Evolutionary conservation across 1,139 yeast genomes (phyloP).

Genomic region (Yamadazyma triangularis): DNA sequence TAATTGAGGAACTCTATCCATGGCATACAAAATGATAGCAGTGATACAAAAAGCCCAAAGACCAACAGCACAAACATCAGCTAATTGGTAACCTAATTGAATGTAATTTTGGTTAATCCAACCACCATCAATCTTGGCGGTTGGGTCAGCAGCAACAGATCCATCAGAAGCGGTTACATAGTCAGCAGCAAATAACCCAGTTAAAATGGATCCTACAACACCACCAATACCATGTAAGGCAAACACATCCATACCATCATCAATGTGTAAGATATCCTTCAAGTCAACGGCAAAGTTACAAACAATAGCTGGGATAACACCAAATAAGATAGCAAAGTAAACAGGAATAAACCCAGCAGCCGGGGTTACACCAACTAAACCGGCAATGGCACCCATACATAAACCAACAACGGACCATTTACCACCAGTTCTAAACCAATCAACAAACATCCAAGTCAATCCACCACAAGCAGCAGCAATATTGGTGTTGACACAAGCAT

Average conservation of each 20-base stretch:
- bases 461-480: constrained; percentile 92
- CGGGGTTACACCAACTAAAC: constrained; percentile 94
- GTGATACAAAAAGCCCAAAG: constrained; percentile 82
- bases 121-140: constrained; percentile 69
- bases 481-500: constrained; percentile 89
- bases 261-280: constrained; percentile 68
- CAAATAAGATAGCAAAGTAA: constrained; percentile 81
- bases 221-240: constrained; percentile 96
- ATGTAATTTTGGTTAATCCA: constrained; percentile 90
- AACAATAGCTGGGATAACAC: constrained; percentile 70
- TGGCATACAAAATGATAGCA: constrained; percentile 57
- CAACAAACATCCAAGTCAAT: constrained; percentile 88
- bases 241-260: constrained; percentile 94
- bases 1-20: constrained; percentile 81
- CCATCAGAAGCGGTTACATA: constrained; percentile 78
- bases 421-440: constrained; percentile 81
- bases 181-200: constrained; percentile 93
- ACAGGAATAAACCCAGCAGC: constrained; percentile 96
- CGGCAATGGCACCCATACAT: constrained; percentile 92
- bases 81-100: constrained; percentile 92
- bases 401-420: constrained; percentile 95
- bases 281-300: constrained; percentile 85
- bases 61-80: constrained; percentile 71
- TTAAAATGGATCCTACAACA: constrained; percentile 72
- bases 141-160: constrained; percentile 47